phyloP scores from a whole-genome alignment of 148 eudicot species.

The Talinum fruticosum region DNA sequence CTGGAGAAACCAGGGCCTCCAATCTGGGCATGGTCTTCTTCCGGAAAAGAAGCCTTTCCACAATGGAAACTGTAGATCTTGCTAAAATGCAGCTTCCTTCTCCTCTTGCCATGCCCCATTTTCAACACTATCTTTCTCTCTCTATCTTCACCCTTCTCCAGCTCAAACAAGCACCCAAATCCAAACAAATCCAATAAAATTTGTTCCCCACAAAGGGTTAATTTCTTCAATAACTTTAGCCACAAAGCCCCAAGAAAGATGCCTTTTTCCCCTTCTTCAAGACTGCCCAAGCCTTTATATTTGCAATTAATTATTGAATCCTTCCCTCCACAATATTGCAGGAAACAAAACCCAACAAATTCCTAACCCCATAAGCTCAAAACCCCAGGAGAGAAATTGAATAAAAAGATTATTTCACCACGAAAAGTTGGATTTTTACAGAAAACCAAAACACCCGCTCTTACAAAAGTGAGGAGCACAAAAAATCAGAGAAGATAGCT shows the following conservation, averaged over 20 bases:
- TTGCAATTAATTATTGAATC: slow-evolving; percentile 14
- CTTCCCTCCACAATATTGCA: slow-evolving; percentile 19
- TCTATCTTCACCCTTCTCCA: background rate
- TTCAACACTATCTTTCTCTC: slow-evolving; percentile 24
- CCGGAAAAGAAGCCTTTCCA: slow-evolving; percentile 46
- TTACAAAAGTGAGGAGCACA: background rate
- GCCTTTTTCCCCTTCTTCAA: background rate
- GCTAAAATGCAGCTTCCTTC: slow-evolving; percentile 59
- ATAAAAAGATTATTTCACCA: background rate
- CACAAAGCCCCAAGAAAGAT: slow-evolving; percentile 17
- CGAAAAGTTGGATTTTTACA: background rate
- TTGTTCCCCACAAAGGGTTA: slow-evolving; percentile 6
- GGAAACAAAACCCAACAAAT: slow-evolving; percentile 29
- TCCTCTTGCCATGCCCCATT: slow-evolving; percentile 42
- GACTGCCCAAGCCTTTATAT: slow-evolving; percentile 1
- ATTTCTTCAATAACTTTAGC: background rate
- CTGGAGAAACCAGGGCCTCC: slow-evolving; percentile 93
- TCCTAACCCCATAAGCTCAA: slow-evolving; percentile 32
- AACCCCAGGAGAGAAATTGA: slow-evolving; percentile 19
- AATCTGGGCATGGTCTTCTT: slow-evolving; percentile 63
- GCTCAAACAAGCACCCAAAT: slow-evolving; percentile 8
- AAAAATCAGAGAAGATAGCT: background rate
- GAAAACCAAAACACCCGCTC: background rate
- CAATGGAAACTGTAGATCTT: slow-evolving; percentile 82
- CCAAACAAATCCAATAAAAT: slow-evolving; percentile 9